phyloP scores from a whole-genome alignment of 306 rosid genomes.

The Neltuma alba region DNA sequence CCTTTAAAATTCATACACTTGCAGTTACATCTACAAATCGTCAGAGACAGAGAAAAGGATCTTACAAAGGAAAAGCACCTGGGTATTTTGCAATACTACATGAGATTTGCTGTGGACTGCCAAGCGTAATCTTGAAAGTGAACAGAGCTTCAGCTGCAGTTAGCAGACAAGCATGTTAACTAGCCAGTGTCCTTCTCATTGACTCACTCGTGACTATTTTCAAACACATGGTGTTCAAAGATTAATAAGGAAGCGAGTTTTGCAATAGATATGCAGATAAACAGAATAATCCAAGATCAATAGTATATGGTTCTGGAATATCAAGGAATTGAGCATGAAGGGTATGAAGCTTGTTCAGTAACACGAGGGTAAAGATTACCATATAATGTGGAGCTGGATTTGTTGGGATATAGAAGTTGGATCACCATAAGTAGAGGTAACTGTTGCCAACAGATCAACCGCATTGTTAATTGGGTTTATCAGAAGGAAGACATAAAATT shows the following conservation, averaged over 20 bases:
- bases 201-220: background rate
- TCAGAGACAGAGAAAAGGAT: constrained; percentile 42
- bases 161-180: constrained; percentile 8
- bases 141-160: constrained; percentile 58
- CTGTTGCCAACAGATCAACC: constrained; percentile 55
- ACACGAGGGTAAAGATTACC: constrained; percentile 43
- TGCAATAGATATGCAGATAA: background rate
- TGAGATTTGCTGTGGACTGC: constrained; percentile 35
- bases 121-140: constrained; percentile 38
- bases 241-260: background rate
- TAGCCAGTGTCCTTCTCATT: background rate
- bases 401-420: constrained; percentile 52
- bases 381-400: constrained; percentile 42
- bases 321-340: constrained; percentile 7
- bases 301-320: background rate
- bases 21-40: constrained; percentile 6
- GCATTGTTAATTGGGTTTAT: constrained; percentile 50
- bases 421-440: constrained; percentile 55
- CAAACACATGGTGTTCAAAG: background rate
- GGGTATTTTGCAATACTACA: constrained; percentile 40
- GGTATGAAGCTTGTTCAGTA: constrained; percentile 6
- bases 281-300: background rate
- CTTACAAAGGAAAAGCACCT: constrained; percentile 60
- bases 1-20: background rate
- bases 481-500: constrained; percentile 7